Evolutionary conservation across 2,329 filamentous ascomycete genomes (phyloP).

Genomic region (Ascocoryne sarcoides): DNA sequence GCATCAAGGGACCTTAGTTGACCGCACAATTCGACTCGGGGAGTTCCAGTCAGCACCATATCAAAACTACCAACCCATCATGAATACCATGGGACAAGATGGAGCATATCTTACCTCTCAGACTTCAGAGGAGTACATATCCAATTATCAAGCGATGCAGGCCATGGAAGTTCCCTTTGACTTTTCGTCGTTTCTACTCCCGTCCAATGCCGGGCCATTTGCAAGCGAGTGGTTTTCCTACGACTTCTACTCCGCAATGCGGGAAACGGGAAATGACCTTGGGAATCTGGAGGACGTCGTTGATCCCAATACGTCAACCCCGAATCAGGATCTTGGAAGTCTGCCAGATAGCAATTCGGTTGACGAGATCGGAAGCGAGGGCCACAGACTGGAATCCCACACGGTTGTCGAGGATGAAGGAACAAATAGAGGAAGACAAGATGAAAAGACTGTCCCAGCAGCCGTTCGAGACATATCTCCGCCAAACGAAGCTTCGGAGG

Average conservation of each 20-base stretch:
- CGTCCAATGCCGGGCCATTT: conserved; percentile 4
- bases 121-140: not conserved
- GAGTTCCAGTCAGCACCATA: not conserved
- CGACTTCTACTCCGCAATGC: conserved; percentile 21
- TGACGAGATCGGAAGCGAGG: not conserved
- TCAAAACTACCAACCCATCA: not conserved
- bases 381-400: not conserved
- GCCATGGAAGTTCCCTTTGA: conserved; percentile 10
- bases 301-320: conserved; percentile 5
- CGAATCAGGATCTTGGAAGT: conserved; percentile 2
- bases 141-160: not conserved
- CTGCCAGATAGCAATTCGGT: not conserved
- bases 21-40: not conserved
- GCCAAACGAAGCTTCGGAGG: conserved; percentile 14
- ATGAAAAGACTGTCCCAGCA: conserved; percentile 1
- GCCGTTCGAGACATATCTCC: conserved; percentile 10
- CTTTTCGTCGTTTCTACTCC: conserved; percentile 18
- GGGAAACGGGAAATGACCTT: conserved; percentile 19
- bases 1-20: not conserved
- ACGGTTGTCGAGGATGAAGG: not conserved
- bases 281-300: conserved; percentile 4
- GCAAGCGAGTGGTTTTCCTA: conserved; percentile 18
- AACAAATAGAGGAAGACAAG: not conserved
- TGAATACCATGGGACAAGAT: not conserved
- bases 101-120: not conserved